phyloP scores from a whole-genome alignment of 768 basidiomycete species.

The Suillus cothurnatus region DNA sequence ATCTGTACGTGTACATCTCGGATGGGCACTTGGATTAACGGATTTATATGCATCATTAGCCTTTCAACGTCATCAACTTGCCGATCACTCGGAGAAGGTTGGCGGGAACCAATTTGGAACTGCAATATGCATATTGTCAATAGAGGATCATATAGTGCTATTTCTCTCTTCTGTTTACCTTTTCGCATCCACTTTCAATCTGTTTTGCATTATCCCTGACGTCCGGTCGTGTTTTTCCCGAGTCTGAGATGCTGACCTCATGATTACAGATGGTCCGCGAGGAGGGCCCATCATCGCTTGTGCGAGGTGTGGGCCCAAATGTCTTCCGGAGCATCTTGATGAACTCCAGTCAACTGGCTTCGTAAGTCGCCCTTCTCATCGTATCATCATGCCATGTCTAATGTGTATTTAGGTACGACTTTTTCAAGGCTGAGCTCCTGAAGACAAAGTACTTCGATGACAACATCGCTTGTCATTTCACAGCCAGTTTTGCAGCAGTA shows the following conservation, averaged over 20 bases:
- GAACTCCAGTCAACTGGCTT: conserved; percentile 92
- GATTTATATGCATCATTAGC: neutral
- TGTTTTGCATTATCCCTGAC: conserved; percentile 14
- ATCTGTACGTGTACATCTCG: neutral
- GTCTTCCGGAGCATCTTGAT: conserved; percentile 84
- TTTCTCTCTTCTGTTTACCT: neutral
- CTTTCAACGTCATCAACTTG: neutral
- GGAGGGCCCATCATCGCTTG: conserved; percentile 77
- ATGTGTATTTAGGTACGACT: conserved; percentile 67
- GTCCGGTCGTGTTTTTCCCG: neutral
- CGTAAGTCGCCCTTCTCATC: conserved; percentile 49
- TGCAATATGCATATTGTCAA: neutral
- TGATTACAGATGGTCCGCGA: conserved; percentile 76
- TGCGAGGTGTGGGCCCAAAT: conserved; percentile 81
- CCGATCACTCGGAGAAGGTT: neutral
- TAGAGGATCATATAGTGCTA: neutral
- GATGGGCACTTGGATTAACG: neutral
- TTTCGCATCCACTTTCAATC: neutral
- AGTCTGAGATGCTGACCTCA: neutral
- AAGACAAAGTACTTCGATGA: conserved; percentile 74
- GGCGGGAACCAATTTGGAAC: neutral
- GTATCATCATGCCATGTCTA: neutral
- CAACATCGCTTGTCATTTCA: conserved; percentile 82
- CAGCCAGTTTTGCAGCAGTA: conserved; percentile 85
- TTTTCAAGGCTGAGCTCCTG: conserved; percentile 84